phyloP scores from a whole-genome alignment of 306 rosid genomes.

The Luffa aegyptiaca region DNA sequence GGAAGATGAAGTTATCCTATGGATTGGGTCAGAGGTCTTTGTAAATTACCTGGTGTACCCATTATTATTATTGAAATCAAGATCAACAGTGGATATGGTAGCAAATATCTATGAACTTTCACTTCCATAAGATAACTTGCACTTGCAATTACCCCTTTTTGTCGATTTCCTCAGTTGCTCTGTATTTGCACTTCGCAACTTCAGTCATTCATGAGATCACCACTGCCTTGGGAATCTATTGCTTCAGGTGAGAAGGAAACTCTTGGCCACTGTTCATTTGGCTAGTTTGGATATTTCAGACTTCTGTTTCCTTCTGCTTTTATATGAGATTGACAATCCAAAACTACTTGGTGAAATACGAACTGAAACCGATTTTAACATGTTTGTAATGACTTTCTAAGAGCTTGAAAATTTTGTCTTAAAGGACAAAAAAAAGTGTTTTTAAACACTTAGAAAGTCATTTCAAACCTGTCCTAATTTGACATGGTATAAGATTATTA shows the following conservation, averaged over 20 bases:
- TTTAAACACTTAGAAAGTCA: no score
- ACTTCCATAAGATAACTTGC: no score
- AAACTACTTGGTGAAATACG: background rate
- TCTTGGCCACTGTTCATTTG: background rate
- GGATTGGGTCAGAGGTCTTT: background rate
- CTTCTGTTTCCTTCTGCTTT: background rate
- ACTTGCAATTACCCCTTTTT: no score
- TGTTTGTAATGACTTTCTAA: no score
- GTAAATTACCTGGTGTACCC: background rate
- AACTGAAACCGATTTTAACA: background rate
- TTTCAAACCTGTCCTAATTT: no score
- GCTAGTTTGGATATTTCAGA: background rate
- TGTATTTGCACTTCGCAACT: constrained; percentile 77
- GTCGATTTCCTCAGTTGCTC: constrained; percentile 35
- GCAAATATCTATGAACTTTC: background rate
- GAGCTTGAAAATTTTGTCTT: no score
- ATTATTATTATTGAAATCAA: background rate
- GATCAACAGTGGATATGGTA: background rate
- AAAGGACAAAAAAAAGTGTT: no score
- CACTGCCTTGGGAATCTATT: constrained; percentile 79
- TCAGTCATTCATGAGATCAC: constrained; percentile 81
- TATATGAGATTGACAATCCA: background rate
- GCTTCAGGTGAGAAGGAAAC: constrained; percentile 65
- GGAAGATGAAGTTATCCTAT: background rate
- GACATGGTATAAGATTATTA: no score